A percentile compares a stretch with the other conserved stretches of the same genome.
Evolutionary conservation across 345 rosid genomes (phyloP).

Genomic region (Linum lewisii): DNA sequence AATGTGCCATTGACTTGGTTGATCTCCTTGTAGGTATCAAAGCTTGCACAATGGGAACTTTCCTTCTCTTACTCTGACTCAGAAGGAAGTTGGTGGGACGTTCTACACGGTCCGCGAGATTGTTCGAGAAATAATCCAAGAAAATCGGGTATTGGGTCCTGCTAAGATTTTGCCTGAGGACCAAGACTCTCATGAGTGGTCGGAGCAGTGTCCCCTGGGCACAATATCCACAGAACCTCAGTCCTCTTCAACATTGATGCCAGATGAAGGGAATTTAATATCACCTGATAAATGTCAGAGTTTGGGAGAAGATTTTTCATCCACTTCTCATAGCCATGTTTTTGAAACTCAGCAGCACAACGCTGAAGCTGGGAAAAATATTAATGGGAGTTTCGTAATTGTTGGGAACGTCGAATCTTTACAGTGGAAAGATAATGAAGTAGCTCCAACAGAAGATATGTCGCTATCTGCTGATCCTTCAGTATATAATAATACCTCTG

Average conservation of each 20-base stretch:
- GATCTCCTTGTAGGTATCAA: constrained; percentile 53
- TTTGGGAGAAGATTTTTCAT: constrained; percentile 15
- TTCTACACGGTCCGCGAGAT: constrained; percentile 91
- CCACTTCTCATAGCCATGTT: constrained; percentile 15
- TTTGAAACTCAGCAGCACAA: constrained; percentile 19
- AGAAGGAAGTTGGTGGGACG: constrained; percentile 93
- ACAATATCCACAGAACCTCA: constrained; percentile 50
- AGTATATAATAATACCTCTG: neutral
- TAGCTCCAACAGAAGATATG: neutral
- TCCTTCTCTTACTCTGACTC: constrained; percentile 77
- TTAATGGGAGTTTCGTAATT: constrained; percentile 26
- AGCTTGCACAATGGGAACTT: constrained; percentile 56
- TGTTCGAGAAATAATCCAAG: constrained; percentile 93
- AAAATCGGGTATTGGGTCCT: constrained; percentile 89
- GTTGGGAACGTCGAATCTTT: constrained; percentile 16
- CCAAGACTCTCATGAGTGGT: constrained; percentile 26
- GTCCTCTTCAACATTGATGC: constrained; percentile 19
- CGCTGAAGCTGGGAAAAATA: constrained; percentile 16
- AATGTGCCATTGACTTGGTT: constrained; percentile 8
- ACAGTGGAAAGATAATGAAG: neutral
- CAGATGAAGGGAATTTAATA: constrained; percentile 28
- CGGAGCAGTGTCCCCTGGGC: constrained; percentile 43
- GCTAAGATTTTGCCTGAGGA: constrained; percentile 37
- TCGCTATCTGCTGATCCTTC: neutral
- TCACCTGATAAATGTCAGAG: constrained; percentile 19